Evolutionary conservation across 306 rosid species (phyloP), one percentile per base, ranked within the genome.

Genomic region (Acacia melanoxylon): DNA sequence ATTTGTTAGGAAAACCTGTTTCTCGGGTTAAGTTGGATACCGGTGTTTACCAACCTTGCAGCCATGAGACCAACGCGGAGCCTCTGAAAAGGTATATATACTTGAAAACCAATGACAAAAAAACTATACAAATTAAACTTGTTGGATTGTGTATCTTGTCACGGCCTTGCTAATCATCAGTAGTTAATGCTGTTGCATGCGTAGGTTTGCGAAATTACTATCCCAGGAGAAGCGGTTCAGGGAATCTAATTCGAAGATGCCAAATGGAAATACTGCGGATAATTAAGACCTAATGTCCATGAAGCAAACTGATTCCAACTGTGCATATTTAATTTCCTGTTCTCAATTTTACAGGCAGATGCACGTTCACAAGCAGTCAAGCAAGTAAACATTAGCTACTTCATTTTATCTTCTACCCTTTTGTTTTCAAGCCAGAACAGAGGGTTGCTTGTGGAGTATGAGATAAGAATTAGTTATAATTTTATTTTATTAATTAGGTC

Each of bases 1-100:
- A 35, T 0, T 42, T 88, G 33, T 82, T 90, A 76, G 84, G 87
- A 72, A 89, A 88, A 79, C 89, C 86, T 0, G 92, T 90, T 76
- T 66, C 90, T 10, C 85, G 83, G 86, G 87, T 88, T 15, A 90
- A 90, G 74, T 68, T 88, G 67, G 85, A 88, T 10, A 88, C 84
- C 0, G 90, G 92, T 2, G 11, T 11, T 8, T 88, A 58, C 24
- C 89, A 88, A 81, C 29, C 54, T 35, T 25, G 37, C n/a, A 35
- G 45, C 20, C 52, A 71, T 17, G 88, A 79, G 56, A 90, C 91
- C 16, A 90, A 88, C 33, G 89, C 83, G 31, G 78, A 85, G 48
- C 91, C 94, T 46, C 89, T 90, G 24, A 77, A 2, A 78, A 84
- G 91, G 93, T 56, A n/a, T n/a, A 46, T 8, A 16, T 7, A 0